These are phyloP conservation scores for Mycotypha africana DNA, from an alignment of 371 early-diverging fungal species.

Conservation along the genomic window DNA sequence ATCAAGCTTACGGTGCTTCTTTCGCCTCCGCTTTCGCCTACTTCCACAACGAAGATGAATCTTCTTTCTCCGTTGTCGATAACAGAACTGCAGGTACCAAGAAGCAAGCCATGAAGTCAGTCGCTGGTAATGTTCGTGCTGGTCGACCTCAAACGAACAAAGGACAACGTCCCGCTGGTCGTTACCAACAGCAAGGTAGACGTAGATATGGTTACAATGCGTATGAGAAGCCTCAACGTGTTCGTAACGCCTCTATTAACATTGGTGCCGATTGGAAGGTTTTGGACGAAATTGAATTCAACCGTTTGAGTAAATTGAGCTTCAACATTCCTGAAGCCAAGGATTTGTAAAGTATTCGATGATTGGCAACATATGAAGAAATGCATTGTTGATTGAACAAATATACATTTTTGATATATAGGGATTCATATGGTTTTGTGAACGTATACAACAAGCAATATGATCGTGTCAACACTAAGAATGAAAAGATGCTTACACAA, in stretches of 20 bases:
- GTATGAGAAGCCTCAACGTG: slow-evolving; percentile 62
- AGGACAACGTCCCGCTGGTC: slow-evolving; percentile 43
- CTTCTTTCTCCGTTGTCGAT: slow-evolving; percentile 94
- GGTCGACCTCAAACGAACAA: slow-evolving; percentile 29
- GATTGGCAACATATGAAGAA: no score
- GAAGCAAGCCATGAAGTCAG: slow-evolving; percentile 60
- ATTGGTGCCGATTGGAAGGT: slow-evolving; percentile 90
- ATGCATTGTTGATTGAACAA: neutral
- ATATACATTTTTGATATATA: no score
- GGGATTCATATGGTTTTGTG: slow-evolving; percentile 73
- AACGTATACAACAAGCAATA: slow-evolving; percentile 78
- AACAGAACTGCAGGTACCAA: slow-evolving; percentile 70
- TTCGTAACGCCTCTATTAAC: slow-evolving; percentile 84
- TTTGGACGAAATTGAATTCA: slow-evolving; percentile 93
- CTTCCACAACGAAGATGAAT: slow-evolving; percentile 90
- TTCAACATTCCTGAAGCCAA: slow-evolving; percentile 71
- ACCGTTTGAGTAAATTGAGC: slow-evolving; percentile 77
- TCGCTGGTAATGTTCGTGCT: slow-evolving; percentile 32
- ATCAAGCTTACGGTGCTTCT: slow-evolving; percentile 85
- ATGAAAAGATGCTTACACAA: slow-evolving; percentile 69
- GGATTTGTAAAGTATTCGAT: slow-evolving; percentile 59
- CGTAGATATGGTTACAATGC: slow-evolving; percentile 48
- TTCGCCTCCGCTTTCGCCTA: slow-evolving; percentile 87
- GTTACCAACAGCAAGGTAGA: slow-evolving; percentile 41
- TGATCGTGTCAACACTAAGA: slow-evolving; percentile 82